These are phyloP conservation scores for Fraxinus anomala DNA, from an alignment of 257 asterid species.

Conservation along the genomic window DNA sequence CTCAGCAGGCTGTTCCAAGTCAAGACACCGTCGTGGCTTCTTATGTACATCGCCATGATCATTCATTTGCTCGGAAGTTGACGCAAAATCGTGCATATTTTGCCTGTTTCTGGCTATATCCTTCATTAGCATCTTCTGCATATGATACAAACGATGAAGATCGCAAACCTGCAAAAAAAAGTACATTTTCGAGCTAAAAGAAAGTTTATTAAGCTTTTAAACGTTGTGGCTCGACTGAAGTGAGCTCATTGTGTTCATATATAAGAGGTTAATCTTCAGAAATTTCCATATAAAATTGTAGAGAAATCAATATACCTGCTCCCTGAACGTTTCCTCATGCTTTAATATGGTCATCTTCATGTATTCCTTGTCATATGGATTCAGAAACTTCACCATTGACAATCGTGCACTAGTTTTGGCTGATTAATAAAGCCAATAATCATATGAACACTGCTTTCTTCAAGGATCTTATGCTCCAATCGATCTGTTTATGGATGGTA, in stretches of 20 bases:
- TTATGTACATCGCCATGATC: conserved; percentile 1
- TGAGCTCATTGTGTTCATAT: too few species aligned
- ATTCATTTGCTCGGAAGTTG: conserved; percentile 18
- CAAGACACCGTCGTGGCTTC: conserved; percentile 21
- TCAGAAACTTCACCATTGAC: conserved; percentile 50
- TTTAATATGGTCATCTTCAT: conserved; percentile 56
- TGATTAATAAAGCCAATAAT: background rate
- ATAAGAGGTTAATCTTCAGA: too few species aligned
- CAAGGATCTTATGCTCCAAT: background rate
- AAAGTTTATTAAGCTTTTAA: too few species aligned
- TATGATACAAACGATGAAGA: conserved; percentile 54
- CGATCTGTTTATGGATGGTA: background rate
- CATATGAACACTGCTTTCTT: background rate
- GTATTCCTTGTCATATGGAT: conserved; percentile 43
- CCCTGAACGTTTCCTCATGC: conserved; percentile 55
- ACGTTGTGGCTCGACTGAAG: too few species aligned
- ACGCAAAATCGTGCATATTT: conserved; percentile 8
- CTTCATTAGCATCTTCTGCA: conserved; percentile 49
- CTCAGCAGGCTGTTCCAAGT: conserved; percentile 29
- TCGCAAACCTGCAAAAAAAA: conserved; percentile 39
- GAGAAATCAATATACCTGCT: conserved; percentile 37
- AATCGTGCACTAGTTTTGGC: background rate
- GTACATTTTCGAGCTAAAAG: background rate
- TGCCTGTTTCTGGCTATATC: conserved; percentile 18
- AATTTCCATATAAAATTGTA: too few species aligned